These are phyloP conservation scores for Amanita rimosa DNA, from an alignment of 768 basidiomycete species.

Conservation along the genomic window DNA sequence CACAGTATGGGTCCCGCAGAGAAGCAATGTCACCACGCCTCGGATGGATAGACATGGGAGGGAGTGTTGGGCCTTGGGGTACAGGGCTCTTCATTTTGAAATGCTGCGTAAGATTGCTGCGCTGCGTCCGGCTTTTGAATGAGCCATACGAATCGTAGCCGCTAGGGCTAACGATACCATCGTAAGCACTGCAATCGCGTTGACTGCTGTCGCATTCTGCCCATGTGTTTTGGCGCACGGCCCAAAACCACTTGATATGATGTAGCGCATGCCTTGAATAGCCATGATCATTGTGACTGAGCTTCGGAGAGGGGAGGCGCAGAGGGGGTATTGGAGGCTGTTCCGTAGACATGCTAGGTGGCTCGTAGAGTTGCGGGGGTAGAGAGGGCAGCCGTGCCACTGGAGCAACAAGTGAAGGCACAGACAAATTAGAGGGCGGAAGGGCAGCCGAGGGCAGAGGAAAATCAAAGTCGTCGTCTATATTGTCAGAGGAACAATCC, in stretches of 20 bases:
- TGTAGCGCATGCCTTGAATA: constrained; percentile 49
- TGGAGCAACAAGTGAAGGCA: not conserved
- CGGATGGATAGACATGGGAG: constrained; percentile 38
- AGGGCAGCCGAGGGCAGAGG: not conserved
- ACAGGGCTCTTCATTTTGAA: constrained; percentile 4
- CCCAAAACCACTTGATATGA: constrained; percentile 56
- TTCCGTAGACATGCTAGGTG: not conserved
- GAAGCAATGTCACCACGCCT: constrained; percentile 51
- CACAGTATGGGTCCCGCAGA: constrained; percentile 45
- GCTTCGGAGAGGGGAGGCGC: constrained; percentile 21
- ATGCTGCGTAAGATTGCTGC: not conserved
- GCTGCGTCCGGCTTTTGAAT: not conserved
- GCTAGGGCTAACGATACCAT: not conserved
- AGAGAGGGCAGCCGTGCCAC: constrained; percentile 3
- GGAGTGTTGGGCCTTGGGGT: constrained; percentile 10
- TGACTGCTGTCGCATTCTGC: constrained; percentile 18
- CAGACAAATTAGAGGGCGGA: not conserved
- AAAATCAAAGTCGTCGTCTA: constrained; percentile 6
- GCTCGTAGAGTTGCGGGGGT: constrained; percentile 1
- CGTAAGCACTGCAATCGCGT: not conserved
- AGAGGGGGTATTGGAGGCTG: constrained; percentile 4
- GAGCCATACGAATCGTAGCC: not conserved
- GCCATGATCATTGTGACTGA: constrained; percentile 44
- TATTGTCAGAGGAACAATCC: not conserved
- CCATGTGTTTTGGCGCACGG: constrained; percentile 41